These are phyloP conservation scores for Xerophyta viscosa DNA, from an alignment of 106 monocot species.

Conservation along the genomic window DNA sequence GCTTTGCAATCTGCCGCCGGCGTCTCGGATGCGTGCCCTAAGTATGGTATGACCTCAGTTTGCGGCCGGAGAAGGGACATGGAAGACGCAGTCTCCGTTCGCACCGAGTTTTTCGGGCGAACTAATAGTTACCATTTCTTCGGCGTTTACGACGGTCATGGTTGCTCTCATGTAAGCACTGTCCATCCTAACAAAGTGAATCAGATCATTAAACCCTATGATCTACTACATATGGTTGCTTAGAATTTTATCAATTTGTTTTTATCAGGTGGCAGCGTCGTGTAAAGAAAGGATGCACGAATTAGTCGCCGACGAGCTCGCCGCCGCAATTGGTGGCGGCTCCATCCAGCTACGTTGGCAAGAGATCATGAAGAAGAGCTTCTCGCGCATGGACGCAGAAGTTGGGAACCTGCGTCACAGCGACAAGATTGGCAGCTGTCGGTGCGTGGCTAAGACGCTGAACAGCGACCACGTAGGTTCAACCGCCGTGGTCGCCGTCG, in stretches of 20 bases:
- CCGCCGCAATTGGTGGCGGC: background rate
- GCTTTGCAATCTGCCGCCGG: no score
- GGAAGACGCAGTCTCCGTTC: slow-evolving; percentile 73
- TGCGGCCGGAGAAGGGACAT: slow-evolving; percentile 80
- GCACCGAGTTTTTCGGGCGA: slow-evolving; percentile 17
- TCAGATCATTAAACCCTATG: no score
- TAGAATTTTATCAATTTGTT: no score
- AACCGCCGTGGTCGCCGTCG: slow-evolving; percentile 69
- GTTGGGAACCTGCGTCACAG: no score
- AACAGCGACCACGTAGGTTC: slow-evolving; percentile 71
- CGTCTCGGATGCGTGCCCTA: slow-evolving; percentile 10
- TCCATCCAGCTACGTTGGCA: slow-evolving; percentile 22
- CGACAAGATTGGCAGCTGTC: slow-evolving; percentile 17
- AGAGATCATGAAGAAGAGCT: slow-evolving; percentile 40
- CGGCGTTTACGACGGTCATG: slow-evolving; percentile 83
- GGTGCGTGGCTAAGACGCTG: slow-evolving; percentile 40
- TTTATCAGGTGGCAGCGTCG: slow-evolving; percentile 73
- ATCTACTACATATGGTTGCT: no score
- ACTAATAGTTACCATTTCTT: slow-evolving; percentile 39
- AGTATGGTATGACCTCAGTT: slow-evolving; percentile 56
- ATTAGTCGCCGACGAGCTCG: slow-evolving; percentile 50
- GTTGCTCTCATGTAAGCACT: slow-evolving; percentile 97
- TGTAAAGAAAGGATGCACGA: slow-evolving; percentile 81
- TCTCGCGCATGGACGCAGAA: slow-evolving; percentile 50
- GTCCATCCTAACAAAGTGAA: no score